Evolutionary conservation across 257 asterid species (phyloP).

Genomic region (Lycium barbarum): DNA sequence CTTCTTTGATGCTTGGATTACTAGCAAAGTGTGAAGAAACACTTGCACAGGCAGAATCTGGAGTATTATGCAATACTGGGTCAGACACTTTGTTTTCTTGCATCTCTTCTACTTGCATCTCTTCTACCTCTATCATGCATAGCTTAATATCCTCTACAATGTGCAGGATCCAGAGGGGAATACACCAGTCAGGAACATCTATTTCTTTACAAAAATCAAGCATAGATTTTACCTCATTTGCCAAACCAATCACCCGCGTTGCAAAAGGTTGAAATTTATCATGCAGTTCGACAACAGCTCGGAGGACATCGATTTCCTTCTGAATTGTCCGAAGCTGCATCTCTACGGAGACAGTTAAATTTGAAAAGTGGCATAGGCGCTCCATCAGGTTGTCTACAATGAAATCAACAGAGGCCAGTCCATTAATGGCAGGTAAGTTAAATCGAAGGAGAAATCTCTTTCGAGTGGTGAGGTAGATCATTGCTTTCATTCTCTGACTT

Average conservation of each 20-base stretch:
- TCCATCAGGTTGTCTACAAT: neutral
- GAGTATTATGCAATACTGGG: neutral
- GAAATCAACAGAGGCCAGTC: neutral
- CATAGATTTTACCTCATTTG: neutral
- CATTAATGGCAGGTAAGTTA: neutral
- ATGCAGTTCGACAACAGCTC: too few species aligned
- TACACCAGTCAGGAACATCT: conserved; percentile 36
- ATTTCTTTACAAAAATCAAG: conserved; percentile 11
- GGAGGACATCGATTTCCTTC: too few species aligned
- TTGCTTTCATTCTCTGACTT: neutral
- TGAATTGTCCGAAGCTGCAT: too few species aligned
- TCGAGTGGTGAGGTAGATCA: neutral
- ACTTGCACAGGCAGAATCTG: neutral
- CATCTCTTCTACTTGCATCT: neutral
- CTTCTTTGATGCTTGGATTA: neutral
- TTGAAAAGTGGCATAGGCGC: too few species aligned
- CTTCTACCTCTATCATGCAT: neutral
- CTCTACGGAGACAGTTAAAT: too few species aligned
- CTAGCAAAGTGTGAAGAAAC: neutral
- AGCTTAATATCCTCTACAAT: neutral
- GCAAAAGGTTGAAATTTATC: too few species aligned
- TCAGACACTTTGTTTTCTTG: neutral
- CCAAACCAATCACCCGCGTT: too few species aligned
- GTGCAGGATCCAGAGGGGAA: neutral
- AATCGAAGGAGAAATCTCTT: neutral